Base-by-base conservation (phyloP, 768 basidiomycete genomes). In the Nidula microcarpa region DNA sequence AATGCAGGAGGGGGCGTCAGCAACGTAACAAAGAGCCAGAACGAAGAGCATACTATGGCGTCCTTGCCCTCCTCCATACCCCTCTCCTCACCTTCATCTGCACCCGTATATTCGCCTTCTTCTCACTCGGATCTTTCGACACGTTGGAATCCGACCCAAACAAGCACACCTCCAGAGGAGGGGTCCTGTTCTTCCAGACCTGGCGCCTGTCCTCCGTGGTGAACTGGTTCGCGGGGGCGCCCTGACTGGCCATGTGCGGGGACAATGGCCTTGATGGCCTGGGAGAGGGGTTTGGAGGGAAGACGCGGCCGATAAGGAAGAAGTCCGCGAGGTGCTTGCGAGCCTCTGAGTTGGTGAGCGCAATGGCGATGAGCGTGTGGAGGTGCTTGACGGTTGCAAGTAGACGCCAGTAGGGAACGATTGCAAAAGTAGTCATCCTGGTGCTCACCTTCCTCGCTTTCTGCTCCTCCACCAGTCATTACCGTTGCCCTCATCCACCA, bases 281-380 rank as follows among this genome's bases (percentile, higher is more conserved):
- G 88, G 59, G 76, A 66, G 0, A 89, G 86, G n/a, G 80, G 81
- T 41, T 81, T 86, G 3, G 91, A 83, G 56, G 95, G 83, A 50
- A 97, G 75, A 66, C 95, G 92, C 39, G 86, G 0, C 89, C 89
- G 47, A 92, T 84, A 53, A 86, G 66, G 8, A 82, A 79, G 57
- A 89, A 85, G 68, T 94, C 91, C 1, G 84, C 79, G 49, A 95
- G 70, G 30, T 96, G 84, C 67, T 97, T 96, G 62, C 94, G 87
- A 33, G 89, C 87, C 72, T 96, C 91, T 0, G 90, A 87, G 73
- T 98, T 98, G 64, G 95, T 96, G 55, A 94, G 76, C 62, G 98
- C 76, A 61, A 98, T 86, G 43, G 82, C 81, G 54, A 91, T 76
- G 47, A 98, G 81, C 0, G 93, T 94, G 57, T 94, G 91, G 14